A percentile compares a stretch with the other conserved stretches of the same genome.
phyloP scores from a whole-genome alignment of 805 yeast species.

The Candida ipomoeae region DNA sequence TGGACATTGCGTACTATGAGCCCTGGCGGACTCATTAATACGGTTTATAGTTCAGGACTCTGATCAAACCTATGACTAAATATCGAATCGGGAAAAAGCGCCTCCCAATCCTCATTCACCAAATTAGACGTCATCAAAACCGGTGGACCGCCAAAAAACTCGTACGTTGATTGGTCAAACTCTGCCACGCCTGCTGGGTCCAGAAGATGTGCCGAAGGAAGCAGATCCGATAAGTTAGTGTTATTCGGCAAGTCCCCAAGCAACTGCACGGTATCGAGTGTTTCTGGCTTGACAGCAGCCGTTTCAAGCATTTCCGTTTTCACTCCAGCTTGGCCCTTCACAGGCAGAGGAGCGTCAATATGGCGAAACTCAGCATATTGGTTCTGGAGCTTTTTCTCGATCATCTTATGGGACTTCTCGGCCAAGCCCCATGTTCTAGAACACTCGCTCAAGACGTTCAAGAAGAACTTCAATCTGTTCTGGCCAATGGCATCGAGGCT shows the following conservation, averaged over 20 bases:
- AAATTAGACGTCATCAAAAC: slow-evolving; percentile 48
- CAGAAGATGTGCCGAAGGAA: slow-evolving; percentile 1
- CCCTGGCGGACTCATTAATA: too few species aligned
- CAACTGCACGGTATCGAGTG: background rate
- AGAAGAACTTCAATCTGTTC: slow-evolving; percentile 33
- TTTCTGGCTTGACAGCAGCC: background rate
- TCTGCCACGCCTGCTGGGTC: slow-evolving; percentile 5
- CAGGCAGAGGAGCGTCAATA: background rate
- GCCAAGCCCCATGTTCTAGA: slow-evolving; percentile 47
- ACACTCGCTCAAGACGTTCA: slow-evolving; percentile 38
- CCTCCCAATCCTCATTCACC: slow-evolving; percentile 47
- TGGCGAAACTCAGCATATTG: slow-evolving; percentile 17
- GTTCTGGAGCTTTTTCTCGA: slow-evolving; percentile 30
- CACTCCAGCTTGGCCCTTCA: background rate
- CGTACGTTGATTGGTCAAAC: slow-evolving; percentile 26
- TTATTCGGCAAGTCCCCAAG: background rate
- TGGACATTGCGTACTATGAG: too few species aligned
- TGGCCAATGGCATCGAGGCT: slow-evolving; percentile 24
- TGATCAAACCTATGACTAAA: slow-evolving; percentile 18
- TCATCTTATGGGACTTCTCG: slow-evolving; percentile 40
- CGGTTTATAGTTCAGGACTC: too few species aligned
- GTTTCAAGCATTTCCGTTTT: background rate
- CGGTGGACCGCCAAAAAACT: slow-evolving; percentile 50
- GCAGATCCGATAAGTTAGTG: background rate
- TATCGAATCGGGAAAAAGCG: slow-evolving; percentile 45